A percentile compares a stretch with the other conserved stretches of the same genome.
Evolutionary conservation across 208 protist genomes (phyloP).

Genomic region (Crithidia thermophila): DNA sequence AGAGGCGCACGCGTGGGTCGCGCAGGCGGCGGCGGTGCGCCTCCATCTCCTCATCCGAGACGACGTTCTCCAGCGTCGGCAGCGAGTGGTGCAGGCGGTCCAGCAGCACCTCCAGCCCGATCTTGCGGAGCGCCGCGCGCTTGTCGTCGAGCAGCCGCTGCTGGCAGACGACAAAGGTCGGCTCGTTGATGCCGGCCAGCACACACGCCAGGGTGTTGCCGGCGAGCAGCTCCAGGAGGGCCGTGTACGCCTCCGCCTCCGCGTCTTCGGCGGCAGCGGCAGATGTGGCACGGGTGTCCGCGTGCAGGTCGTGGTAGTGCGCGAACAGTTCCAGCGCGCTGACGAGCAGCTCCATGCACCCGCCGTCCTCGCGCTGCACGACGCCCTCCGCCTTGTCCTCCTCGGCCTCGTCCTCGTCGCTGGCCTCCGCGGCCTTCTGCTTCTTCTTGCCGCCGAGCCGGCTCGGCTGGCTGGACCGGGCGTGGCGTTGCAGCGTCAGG

Average conservation of each 20-base stretch:
- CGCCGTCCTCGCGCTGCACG: constrained; percentile 40
- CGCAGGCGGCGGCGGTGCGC: constrained; percentile 71
- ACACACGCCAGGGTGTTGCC: constrained; percentile 92
- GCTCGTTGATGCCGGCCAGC: constrained; percentile 89
- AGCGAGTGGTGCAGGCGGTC: constrained; percentile 89
- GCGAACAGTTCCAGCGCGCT: constrained; percentile 76
- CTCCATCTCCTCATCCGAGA: constrained; percentile 81
- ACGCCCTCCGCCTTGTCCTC: constrained; percentile 28
- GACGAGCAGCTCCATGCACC: constrained; percentile 81
- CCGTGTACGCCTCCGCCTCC: constrained; percentile 77
- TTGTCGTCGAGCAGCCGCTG: constrained; percentile 68
- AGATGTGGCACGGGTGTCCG: neutral
- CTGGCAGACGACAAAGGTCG: constrained; percentile 85
- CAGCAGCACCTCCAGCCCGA: constrained; percentile 87
- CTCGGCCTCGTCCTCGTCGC: constrained; percentile 9
- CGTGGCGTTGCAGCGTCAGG: constrained; percentile 76
- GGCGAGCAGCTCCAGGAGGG: constrained; percentile 85
- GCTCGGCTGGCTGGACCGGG: constrained; percentile 22
- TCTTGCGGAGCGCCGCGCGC: constrained; percentile 58
- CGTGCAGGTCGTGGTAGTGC: constrained; percentile 80
- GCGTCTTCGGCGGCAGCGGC: neutral
- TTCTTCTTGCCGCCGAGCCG: constrained; percentile 2
- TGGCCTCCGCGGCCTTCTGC: constrained; percentile 9
- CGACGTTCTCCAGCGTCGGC: constrained; percentile 81
- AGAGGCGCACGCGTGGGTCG: constrained; percentile 80